Base-by-base conservation (phyloP, 768 basidiomycete genomes). In the Ramaria sp. region DNA sequence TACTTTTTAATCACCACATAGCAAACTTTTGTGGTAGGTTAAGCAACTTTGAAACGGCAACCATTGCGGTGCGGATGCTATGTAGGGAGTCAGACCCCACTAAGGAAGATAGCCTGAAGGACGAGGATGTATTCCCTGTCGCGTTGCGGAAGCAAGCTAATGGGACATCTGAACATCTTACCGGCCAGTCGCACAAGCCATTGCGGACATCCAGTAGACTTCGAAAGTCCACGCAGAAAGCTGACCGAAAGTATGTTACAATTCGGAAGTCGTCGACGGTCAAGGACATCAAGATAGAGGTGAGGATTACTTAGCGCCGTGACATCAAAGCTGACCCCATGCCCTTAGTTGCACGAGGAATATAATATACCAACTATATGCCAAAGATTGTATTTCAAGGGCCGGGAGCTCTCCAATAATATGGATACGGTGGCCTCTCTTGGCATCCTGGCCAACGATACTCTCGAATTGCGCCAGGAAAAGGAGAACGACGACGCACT, bases 221-320 rank as follows among this genome's bases (percentile, higher is more conserved):
- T 46, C 81, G 82, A 46, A 75, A 79, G 74, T 73, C 15, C 77
- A 77, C 65, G 54, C 66, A 72, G 27, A 78, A 74, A 7, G 78
- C 78, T 62, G 70, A 72, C 60, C 75, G 74, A 58, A 78, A 69
- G 61, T 17, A 57, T 15, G 64, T 88, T 50, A 75, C 70, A 11
- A 75, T 91, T 46, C 71, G 73, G 45, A 90, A 87, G 67, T 65
- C 69, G 31, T 88, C 79, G 60, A 82, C 84, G 0, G 76, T 92
- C 51, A 89, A 84, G 66, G 88, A 91, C 15, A 79, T 91, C 63
- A 91, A 90, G 68, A 65, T 87, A 54, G 75, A 79, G 74, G 85
- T 88, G 57, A 37, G 10, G 58, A 79, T 68, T 46, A 55, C 11
- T 20, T 24, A 22, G 10, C 42, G 5, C 5, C 5, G 17, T 30